Base-by-base conservation (phyloP, 352 stramenopile genomes). In the Phytophthora syringae region DNA sequence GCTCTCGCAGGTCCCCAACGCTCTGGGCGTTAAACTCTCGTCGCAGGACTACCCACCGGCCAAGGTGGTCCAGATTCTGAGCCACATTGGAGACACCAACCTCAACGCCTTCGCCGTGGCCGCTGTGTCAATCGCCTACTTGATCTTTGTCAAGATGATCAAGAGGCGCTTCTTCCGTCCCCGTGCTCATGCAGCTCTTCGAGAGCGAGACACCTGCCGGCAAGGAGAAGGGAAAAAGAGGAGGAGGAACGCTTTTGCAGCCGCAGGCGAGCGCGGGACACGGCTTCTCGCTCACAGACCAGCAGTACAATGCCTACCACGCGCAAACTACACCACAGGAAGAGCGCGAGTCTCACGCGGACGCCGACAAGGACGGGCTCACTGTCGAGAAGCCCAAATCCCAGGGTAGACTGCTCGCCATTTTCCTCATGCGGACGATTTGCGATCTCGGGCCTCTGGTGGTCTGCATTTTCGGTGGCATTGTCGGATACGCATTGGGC, bases 381-480 rank as follows among this genome's bases (percentile, higher is more conserved):
- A 56, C 18, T 2, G 32, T 56, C 18, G 49, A 45, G 15, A 3
- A 45, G 49, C 32, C 49, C 10, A 56, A 45, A 30, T 34, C 49
- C 5, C 32, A 56, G 49, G 49, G 49, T 30, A 4, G 4, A 5
- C 15, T 56, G 18, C 32, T 56, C 16, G 32, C 49, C 49, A 56
- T 56, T 30, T 56, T 56, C 32, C 32, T 56, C 18, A 56, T 56
- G 49, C 49, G 49, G 20, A 56, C 49, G 15, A 13, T 56, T 28
- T 56, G 49, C 15, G 49, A 56, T 20, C 13, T 56, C 28, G 49
- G 49, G 3, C 49, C 49, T 20, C 20, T 56, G 20, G 49, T 56
- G 1, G 49, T 56, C 18, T 56, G 49, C 49, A 56, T 56, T 20
- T 56, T 56, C 49, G 49, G 49, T 32, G 49, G 49, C 30, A 56